Conservation (phyloP, 176 grass and related monocot genomes). For the Elymus sibiricus region DNA sequence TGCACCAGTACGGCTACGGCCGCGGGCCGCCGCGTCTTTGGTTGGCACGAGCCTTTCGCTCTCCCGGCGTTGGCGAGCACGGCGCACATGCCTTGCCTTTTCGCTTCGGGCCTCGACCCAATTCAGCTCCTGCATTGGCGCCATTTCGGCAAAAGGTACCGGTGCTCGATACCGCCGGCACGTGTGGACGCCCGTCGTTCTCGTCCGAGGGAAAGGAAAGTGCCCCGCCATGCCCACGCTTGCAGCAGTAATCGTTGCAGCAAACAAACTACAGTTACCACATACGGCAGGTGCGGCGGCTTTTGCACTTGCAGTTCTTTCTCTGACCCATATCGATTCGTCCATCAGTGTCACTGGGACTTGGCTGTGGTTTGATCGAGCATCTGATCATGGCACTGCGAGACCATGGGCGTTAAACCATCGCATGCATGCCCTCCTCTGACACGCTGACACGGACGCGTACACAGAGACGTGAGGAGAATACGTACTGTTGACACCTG, state of each 20-base stretch:
- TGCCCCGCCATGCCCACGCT: neutral
- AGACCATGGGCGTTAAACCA: neutral
- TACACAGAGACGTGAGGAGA: neutral
- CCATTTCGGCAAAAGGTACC: neutral
- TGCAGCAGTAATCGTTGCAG: neutral
- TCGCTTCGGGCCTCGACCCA: neutral
- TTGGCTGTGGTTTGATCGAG: neutral
- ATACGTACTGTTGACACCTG: too few relatives aligned
- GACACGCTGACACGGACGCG: constrained; percentile 23
- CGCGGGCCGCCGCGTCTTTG: neutral
- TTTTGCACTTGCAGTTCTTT: neutral
- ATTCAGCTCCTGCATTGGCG: too few relatives aligned
- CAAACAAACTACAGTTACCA: too few relatives aligned
- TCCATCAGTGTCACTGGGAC: neutral
- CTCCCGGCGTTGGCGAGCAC: neutral
- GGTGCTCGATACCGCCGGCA: neutral
- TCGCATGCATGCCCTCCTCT: neutral
- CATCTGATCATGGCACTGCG: neutral
- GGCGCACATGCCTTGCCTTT: neutral
- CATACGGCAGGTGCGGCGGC: neutral
- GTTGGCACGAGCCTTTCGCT: neutral
- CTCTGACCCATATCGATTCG: neutral
- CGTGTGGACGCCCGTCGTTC: neutral
- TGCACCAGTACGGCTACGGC: neutral
- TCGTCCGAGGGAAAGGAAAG: neutral